A percentile compares a stretch with the other conserved stretches of the same genome.
Evolutionary conservation across 768 basidiomycete species (phyloP).

Genomic region (Russula brevipes): DNA sequence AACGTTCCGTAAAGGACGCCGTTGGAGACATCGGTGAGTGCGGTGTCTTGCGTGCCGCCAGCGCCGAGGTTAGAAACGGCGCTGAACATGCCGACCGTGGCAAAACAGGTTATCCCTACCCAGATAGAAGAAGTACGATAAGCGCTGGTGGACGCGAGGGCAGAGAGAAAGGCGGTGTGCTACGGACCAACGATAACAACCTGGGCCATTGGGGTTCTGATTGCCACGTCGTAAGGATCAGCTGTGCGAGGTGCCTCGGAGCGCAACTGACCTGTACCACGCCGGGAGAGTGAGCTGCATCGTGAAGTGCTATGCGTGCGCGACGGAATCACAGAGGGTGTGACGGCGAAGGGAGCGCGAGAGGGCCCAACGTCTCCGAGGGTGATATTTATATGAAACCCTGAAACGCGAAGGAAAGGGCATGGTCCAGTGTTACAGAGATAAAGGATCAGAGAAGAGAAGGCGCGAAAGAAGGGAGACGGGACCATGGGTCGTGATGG

Average conservation of each 20-base stretch:
- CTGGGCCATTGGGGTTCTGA: slow-evolving; percentile 23
- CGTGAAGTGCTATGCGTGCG: background rate
- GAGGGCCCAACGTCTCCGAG: no score
- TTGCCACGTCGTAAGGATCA: background rate
- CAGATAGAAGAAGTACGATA: background rate
- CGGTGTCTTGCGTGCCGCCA: slow-evolving; percentile 38
- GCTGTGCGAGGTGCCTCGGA: background rate
- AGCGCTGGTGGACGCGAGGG: background rate
- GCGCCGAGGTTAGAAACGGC: slow-evolving; percentile 38
- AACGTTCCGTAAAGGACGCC: slow-evolving; percentile 42
- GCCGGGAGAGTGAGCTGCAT: slow-evolving; percentile 14
- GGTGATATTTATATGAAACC: background rate
- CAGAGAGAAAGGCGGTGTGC: background rate
- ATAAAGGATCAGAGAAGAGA: background rate
- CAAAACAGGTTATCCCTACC: slow-evolving; percentile 30
- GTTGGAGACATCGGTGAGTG: slow-evolving; percentile 39
- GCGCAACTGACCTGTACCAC: slow-evolving; percentile 21
- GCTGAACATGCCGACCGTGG: slow-evolving; percentile 38
- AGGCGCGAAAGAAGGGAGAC: background rate
- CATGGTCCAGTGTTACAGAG: background rate
- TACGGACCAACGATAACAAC: slow-evolving; percentile 22
- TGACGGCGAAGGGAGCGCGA: background rate
- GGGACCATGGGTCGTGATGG: background rate
- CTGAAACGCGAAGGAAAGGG: slow-evolving; percentile 1
- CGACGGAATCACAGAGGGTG: background rate